phyloP scores from a whole-genome alignment of 371 early-diverging fungal species.

The Smittium culicis region DNA sequence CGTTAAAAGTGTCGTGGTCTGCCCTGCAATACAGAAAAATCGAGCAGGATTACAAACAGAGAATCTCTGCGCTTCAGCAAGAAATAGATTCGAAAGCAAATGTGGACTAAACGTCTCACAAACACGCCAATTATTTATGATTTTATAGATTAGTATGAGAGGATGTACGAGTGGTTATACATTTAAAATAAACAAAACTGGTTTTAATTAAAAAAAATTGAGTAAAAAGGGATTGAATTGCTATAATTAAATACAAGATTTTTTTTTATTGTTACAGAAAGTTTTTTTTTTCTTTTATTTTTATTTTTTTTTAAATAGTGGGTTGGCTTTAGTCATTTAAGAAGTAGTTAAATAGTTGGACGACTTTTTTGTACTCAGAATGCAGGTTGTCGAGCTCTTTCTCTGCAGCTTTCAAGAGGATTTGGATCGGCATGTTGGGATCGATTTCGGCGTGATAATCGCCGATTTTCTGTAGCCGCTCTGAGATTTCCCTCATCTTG shows the following conservation, averaged over 20 bases:
- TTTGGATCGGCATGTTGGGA: conserved; percentile 36
- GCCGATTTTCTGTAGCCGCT: conserved; percentile 73
- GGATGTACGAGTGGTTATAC: background rate
- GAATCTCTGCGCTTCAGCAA: background rate
- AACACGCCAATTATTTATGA: background rate
- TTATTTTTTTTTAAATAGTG: no score
- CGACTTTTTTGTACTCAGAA: conserved; percentile 60
- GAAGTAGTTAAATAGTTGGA: conserved; percentile 53
- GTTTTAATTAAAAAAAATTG: no score
- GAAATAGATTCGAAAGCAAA: background rate
- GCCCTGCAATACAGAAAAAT: conserved; percentile 24
- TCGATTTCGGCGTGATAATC: conserved; percentile 51
- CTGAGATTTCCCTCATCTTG: conserved; percentile 67
- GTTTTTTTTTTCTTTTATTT: no score
- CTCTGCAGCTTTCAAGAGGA: conserved; percentile 48
- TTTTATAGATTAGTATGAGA: background rate
- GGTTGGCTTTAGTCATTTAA: no score
- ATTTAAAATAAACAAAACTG: background rate
- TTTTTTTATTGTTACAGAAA: no score
- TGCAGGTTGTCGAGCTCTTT: conserved; percentile 44
- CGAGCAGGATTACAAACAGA: conserved; percentile 15
- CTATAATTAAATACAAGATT: no score
- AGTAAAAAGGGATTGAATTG: no score
- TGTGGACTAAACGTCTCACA: no score
- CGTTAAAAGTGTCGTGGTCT: conserved; percentile 25